Base-by-base conservation (phyloP, 495 filamentous ascomycete species). In the Corynascus novoguineensis region DNA sequence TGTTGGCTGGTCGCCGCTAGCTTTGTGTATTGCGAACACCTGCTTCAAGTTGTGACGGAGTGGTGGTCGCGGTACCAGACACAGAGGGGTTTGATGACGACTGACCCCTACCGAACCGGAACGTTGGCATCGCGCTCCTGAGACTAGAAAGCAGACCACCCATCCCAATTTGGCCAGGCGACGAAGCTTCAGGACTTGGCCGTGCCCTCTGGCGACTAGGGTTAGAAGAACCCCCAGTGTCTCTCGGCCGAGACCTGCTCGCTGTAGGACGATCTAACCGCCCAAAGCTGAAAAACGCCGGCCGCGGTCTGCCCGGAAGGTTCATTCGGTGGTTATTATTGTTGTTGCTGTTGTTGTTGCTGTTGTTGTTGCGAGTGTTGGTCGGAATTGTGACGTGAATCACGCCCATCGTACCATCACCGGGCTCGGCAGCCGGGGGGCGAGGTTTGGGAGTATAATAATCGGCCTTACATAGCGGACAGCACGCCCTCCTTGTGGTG, bases 391-490 rank as follows among this genome's bases (percentile, higher is more conserved):
- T 57, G 19, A 66, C 67, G 15, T 62, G 53, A n/a, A 66, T 64
- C 37, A 65, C 59, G 22, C 48, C 42, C 11, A 58, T 50, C 14
- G 58, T 62, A 22, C 62, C 64, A 29, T 68, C 66, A 25, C 61
- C 69, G 24, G 68, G 63, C 8, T 75, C 71, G 9, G 68, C 60
- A 17, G 66, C 67, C 12, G 67, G 58, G 1, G 73, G 65, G 6
- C 87, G 86, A 19, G 88, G 88, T 67, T 95, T 96, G 0, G 91
- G 90, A 34, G 88, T 83, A 69, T 95, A 97, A 71, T 97, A 98
- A 60, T 97, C 91, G 34, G 89, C 86, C 74, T 99, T 99, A 77
- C 93, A 97, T 42, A 97, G 82, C 48, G 95, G 95, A 70, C 95
- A 99, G 71, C 93, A 96, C 12, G 93, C 95, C 58, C 92, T 83